Evolutionary conservation across 805 yeast species (phyloP).

Genomic region (Kodamaea sagamina): DNA sequence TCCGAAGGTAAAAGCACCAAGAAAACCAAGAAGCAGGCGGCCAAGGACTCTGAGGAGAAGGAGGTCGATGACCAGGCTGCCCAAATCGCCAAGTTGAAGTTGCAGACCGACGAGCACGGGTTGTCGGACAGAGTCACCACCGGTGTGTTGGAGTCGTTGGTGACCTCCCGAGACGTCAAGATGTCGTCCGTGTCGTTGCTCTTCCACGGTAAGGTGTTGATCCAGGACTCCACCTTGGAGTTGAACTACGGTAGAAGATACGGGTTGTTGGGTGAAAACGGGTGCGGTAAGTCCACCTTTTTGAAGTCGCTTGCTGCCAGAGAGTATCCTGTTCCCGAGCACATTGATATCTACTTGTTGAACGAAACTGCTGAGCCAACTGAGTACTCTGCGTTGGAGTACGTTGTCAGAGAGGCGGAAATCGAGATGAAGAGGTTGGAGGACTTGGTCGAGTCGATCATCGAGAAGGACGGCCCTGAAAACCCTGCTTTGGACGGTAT

Average conservation of each 20-base stretch:
- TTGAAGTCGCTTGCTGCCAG: constrained; percentile 91
- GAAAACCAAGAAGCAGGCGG: constrained; percentile 60
- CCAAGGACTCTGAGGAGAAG: constrained; percentile 50
- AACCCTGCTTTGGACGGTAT: constrained; percentile 78
- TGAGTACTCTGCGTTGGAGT: constrained; percentile 88
- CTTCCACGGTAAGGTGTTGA: constrained; percentile 96
- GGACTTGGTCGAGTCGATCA: constrained; percentile 83
- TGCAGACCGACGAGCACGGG: constrained; percentile 93
- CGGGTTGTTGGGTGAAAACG: constrained; percentile 97
- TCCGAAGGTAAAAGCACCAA: constrained; percentile 74
- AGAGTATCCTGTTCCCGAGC: constrained; percentile 93
- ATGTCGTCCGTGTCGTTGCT: constrained; percentile 84
- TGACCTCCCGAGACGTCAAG: constrained; percentile 92
- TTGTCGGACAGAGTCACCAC: constrained; percentile 96
- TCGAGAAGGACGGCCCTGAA: constrained; percentile 94
- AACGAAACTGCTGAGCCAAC: constrained; percentile 98
- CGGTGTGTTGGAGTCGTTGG: constrained; percentile 89
- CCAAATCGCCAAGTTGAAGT: constrained; percentile 80
- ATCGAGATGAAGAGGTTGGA: constrained; percentile 87
- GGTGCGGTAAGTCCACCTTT: constrained; percentile 98
- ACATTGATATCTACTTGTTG: constrained; percentile 85
- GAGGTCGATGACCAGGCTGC: constrained; percentile 66
- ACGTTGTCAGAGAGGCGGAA: constrained; percentile 97
- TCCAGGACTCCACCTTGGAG: constrained; percentile 90
- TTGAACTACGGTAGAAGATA: constrained; percentile 96